Conservation (phyloP, 345 rosid species). For the Anacardium occidentale region DNA sequence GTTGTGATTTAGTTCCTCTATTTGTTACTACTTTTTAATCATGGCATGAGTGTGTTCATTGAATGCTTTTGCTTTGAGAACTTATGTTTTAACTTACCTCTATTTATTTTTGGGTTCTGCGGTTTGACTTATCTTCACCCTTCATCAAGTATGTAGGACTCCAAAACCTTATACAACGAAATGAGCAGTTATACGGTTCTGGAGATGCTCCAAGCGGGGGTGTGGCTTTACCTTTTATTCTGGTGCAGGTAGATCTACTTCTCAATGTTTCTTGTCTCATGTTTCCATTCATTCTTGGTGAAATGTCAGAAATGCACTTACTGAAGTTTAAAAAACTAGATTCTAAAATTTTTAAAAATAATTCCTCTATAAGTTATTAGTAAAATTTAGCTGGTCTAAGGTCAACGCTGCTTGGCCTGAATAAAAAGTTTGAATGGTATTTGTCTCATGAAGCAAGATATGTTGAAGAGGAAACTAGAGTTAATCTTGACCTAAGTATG, state of each 20-base stretch:
- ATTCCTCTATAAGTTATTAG: not conserved
- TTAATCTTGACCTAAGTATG: not conserved
- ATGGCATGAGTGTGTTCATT: conserved; percentile 9
- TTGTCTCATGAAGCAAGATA: not conserved
- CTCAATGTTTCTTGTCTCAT: conserved; percentile 4
- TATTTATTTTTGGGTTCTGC: conserved; percentile 4
- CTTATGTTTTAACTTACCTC: not conserved
- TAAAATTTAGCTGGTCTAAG: not conserved
- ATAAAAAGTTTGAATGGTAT: not conserved
- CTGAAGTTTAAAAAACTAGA: conserved; percentile 1
- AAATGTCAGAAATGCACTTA: not conserved
- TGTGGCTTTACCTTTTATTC: conserved; percentile 92
- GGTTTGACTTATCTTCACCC: conserved; percentile 23
- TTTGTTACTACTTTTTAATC: conserved; percentile 6
- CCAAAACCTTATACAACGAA: conserved; percentile 78
- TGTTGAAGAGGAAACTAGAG: not conserved
- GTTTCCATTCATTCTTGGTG: too few relatives aligned
- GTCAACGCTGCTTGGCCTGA: not conserved
- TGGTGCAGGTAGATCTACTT: conserved; percentile 78
- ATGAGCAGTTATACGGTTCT: conserved; percentile 73
- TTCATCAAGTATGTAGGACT: conserved; percentile 71
- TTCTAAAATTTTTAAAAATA: not conserved
- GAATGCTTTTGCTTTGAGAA: conserved; percentile 9
- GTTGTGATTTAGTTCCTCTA: conserved; percentile 11
- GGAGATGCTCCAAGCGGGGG: conserved; percentile 85